These are phyloP conservation scores for Senna siamea DNA, from an alignment of 306 rosid genomes.

Conservation along the genomic window DNA sequence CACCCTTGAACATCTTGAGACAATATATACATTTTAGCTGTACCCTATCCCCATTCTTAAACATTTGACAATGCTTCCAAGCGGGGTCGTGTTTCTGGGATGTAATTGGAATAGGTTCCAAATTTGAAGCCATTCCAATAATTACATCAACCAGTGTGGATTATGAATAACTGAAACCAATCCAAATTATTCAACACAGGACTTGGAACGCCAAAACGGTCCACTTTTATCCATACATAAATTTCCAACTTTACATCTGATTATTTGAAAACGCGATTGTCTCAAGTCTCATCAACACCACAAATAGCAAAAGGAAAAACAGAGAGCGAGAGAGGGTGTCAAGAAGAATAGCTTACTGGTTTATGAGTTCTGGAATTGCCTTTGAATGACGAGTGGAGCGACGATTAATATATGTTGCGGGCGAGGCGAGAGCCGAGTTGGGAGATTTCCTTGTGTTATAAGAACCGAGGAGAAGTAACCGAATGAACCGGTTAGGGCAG, in stretches of 20 bases:
- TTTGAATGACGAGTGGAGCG: constrained; percentile 17
- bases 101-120: constrained; percentile 72
- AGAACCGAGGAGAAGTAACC: constrained; percentile 53
- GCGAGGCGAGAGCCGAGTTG: constrained; percentile 61
- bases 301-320: neutral
- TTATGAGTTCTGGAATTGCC: constrained; percentile 27
- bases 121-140: constrained; percentile 59
- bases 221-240: neutral
- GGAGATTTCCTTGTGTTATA: constrained; percentile 1
- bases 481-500: constrained; percentile 74
- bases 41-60: constrained; percentile 80
- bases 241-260: neutral
- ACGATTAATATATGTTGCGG: constrained; percentile 29
- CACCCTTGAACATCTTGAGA: constrained; percentile 87
- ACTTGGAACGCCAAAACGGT: constrained; percentile 9
- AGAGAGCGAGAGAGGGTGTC: neutral
- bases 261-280: neutral
- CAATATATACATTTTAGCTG: constrained; percentile 86
- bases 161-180: neutral
- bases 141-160: constrained; percentile 31
- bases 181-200: constrained; percentile 12
- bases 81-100: constrained; percentile 94
- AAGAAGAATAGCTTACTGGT: constrained; percentile 56
- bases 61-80: constrained; percentile 93
- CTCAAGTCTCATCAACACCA: neutral